Evolutionary conservation across 2,329 filamentous ascomycete genomes (phyloP).

Genomic region (Taxawa tesnikishii): DNA sequence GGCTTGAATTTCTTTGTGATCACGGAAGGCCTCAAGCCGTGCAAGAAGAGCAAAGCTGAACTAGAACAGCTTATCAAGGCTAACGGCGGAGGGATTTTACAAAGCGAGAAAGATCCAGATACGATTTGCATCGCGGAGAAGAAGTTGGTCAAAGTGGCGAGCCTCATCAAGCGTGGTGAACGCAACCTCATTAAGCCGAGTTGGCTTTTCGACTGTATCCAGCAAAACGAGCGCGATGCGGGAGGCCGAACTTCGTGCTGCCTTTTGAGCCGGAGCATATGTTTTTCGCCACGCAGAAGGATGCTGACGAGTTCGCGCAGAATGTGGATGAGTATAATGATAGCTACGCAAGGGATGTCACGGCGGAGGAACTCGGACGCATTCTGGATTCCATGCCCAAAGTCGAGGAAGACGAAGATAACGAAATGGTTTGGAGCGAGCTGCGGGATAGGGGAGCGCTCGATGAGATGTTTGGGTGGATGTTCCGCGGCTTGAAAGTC

Average conservation of each 20-base stretch:
- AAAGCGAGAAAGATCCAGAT: constrained; percentile 52
- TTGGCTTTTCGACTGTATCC: constrained; percentile 77
- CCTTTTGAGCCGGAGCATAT: constrained; percentile 59
- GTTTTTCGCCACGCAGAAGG: constrained; percentile 51
- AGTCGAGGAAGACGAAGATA: constrained; percentile 34
- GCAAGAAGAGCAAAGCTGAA: constrained; percentile 64
- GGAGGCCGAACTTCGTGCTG: constrained; percentile 46
- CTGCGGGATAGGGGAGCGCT: constrained; percentile 45
- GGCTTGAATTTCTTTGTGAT: constrained; percentile 70
- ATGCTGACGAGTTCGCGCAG: constrained; percentile 40
- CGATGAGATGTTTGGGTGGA: constrained; percentile 35
- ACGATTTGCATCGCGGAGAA: constrained; percentile 73
- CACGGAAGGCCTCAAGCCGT: constrained; percentile 57
- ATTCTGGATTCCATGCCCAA: constrained; percentile 40
- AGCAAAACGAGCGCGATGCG: constrained; percentile 42
- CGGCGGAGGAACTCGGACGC: constrained; percentile 47
- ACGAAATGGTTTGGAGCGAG: constrained; percentile 32
- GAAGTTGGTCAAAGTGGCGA: constrained; percentile 67
- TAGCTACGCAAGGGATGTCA: constrained; percentile 64
- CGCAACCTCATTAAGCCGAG: constrained; percentile 63
- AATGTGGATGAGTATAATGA: constrained; percentile 72
- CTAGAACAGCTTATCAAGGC: constrained; percentile 72
- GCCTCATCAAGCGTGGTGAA: constrained; percentile 59
- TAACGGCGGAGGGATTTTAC: constrained; percentile 68
- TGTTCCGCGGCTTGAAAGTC: constrained; percentile 37